phyloP scores from a whole-genome alignment of 2,329 filamentous ascomycete genomes.

The Dactylonectria estremocensis region DNA sequence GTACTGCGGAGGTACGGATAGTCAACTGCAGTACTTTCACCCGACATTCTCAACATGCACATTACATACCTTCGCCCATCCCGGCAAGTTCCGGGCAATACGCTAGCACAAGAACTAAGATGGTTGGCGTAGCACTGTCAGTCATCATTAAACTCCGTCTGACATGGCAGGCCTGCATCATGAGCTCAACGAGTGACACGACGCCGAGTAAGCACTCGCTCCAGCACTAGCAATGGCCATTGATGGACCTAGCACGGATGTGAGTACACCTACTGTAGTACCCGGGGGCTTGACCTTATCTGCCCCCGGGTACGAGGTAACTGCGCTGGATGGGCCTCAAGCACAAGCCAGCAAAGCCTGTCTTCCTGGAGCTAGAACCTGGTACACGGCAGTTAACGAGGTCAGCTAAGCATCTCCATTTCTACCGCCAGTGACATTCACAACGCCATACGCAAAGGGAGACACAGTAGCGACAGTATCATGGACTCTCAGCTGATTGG shows the following conservation, averaged over 20 bases:
- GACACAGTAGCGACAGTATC: too few relatives aligned
- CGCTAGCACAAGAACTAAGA: neutral
- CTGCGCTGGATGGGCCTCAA: neutral
- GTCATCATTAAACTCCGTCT: conserved; percentile 1
- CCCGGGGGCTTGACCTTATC: too few relatives aligned
- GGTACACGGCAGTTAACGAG: neutral
- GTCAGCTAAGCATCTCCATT: neutral
- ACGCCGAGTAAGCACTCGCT: neutral
- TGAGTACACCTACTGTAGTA: too few relatives aligned
- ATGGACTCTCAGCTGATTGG: neutral
- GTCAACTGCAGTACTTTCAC: neutral
- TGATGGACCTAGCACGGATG: neutral
- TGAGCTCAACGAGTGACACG: neutral
- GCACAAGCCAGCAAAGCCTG: neutral
- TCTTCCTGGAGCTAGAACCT: neutral
- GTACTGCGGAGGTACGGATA: too few relatives aligned
- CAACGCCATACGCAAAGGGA: too few relatives aligned
- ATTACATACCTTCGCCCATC: neutral
- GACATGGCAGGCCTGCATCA: neutral
- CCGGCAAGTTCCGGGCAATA: conserved; percentile 13
- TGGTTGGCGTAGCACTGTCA: conserved; percentile 13
- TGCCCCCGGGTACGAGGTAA: too few relatives aligned
- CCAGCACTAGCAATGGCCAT: neutral
- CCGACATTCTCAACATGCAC: neutral
- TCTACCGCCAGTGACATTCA: too few relatives aligned